Percentiles rank a stretch among this genome's conserved stretches.
phyloP scores from a whole-genome alignment of 169 alveolate genomes.

The Plasmodium reichenowi region DNA sequence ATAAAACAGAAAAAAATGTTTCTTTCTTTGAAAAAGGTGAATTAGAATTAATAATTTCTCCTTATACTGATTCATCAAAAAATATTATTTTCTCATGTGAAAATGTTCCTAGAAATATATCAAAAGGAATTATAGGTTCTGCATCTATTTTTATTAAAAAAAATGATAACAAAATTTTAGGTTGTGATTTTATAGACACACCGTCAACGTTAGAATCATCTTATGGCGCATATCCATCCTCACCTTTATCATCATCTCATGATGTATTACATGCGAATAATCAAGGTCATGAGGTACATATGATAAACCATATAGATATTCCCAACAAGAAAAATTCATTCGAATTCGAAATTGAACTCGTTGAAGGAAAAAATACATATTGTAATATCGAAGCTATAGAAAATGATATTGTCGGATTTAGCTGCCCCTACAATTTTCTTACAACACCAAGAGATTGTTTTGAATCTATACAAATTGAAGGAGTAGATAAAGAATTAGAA shows the following conservation, averaged over 20 bases:
- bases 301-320: neutral
- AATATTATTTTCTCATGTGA: slow-evolving; percentile 45
- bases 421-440: slow-evolving; percentile 59
- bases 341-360: slow-evolving; percentile 43
- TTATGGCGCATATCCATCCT: neutral
- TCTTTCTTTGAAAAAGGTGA: slow-evolving; percentile 64
- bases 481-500: slow-evolving; percentile 46
- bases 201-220: neutral
- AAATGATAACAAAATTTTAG: slow-evolving; percentile 57
- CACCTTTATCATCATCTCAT: neutral
- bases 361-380: slow-evolving; percentile 39
- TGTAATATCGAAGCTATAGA: slow-evolving; percentile 70
- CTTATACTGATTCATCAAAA: slow-evolving; percentile 52
- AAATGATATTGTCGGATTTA: slow-evolving; percentile 71
- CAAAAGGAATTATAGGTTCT: slow-evolving; percentile 17
- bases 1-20: slow-evolving; percentile 13
- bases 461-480: slow-evolving; percentile 59
- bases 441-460: slow-evolving; percentile 56
- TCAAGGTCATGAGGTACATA: neutral
- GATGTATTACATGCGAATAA: no score
- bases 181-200: slow-evolving; percentile 54
- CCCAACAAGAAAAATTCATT: slow-evolving; percentile 21
- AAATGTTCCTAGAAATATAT: slow-evolving; percentile 17
- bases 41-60: slow-evolving; percentile 44
- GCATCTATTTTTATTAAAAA: slow-evolving; percentile 69